Evolutionary conservation across 2,329 filamentous ascomycete genomes (phyloP).

Genomic region (Clonostachys rosea): DNA sequence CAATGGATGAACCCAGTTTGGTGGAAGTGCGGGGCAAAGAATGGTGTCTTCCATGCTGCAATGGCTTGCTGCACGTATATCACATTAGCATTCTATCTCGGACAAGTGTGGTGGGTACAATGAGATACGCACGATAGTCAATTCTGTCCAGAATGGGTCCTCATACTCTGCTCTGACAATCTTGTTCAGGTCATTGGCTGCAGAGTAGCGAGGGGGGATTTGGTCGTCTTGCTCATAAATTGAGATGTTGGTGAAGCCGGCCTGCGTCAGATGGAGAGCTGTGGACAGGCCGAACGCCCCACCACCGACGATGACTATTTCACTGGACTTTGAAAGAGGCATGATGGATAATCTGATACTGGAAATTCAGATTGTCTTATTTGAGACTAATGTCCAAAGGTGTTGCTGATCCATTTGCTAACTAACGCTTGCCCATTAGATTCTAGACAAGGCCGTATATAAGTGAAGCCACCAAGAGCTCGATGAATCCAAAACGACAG

Average conservation of each 20-base stretch:
- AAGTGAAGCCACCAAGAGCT: too few relatives aligned
- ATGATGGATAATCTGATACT: slow-evolving; percentile 4
- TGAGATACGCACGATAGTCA: slow-evolving; percentile 35
- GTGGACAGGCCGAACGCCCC: slow-evolving; percentile 64
- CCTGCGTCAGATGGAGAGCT: slow-evolving; percentile 39
- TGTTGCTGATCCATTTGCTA: too few relatives aligned
- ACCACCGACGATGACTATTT: slow-evolving; percentile 58
- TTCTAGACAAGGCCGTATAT: too few relatives aligned
- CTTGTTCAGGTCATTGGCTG: slow-evolving; percentile 56
- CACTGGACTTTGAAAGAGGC: slow-evolving; percentile 43
- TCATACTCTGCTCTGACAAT: slow-evolving; percentile 55
- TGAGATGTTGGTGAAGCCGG: slow-evolving; percentile 54
- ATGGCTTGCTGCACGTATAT: slow-evolving; percentile 32
- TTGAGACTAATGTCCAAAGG: too few relatives aligned
- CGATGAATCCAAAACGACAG: too few relatives aligned
- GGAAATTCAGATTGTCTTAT: too few relatives aligned
- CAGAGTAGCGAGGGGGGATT: slow-evolving; percentile 27
- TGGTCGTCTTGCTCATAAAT: slow-evolving; percentile 43
- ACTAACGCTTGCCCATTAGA: too few relatives aligned
- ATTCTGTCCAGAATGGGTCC: slow-evolving; percentile 47
- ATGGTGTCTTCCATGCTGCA: slow-evolving; percentile 37
- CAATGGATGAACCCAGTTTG: slow-evolving; percentile 34
- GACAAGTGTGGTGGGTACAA: not conserved
- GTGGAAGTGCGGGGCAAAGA: slow-evolving; percentile 45
- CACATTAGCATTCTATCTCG: not conserved